Evolutionary conservation across 202 grass and related monocot species (phyloP).

Genomic region (Eragrostis tef): DNA sequence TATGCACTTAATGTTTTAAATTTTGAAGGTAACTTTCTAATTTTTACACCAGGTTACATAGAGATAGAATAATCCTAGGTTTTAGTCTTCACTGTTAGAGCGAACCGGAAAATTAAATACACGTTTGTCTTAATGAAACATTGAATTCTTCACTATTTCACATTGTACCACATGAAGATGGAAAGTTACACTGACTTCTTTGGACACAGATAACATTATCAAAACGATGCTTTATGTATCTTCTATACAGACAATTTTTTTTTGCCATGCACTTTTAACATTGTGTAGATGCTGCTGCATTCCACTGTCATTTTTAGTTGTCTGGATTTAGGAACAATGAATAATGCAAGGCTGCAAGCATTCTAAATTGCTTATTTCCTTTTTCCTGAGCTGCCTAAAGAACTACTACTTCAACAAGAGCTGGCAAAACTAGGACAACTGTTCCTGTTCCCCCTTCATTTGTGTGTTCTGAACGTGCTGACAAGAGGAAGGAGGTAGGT

Average conservation of each 20-base stretch:
- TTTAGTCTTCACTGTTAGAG: slow-evolving; percentile 12
- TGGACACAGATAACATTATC: slow-evolving; percentile 1
- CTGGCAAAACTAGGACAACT: slow-evolving; percentile 71
- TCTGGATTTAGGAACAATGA: slow-evolving; percentile 48
- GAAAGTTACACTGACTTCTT: slow-evolving; percentile 7
- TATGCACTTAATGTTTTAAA: slow-evolving; percentile 23
- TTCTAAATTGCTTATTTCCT: slow-evolving; percentile 5
- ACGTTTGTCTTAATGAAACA: not conserved
- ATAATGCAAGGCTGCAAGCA: slow-evolving; percentile 31
- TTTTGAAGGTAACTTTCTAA: not conserved
- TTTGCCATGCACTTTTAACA: slow-evolving; percentile 26
- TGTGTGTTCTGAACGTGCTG: slow-evolving; percentile 72
- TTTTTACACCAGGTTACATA: slow-evolving; percentile 17
- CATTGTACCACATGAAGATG: not conserved
- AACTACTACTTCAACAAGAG: slow-evolving; percentile 60
- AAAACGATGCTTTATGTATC: slow-evolving; percentile 19
- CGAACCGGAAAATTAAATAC: slow-evolving; percentile 37
- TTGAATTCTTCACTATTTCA: not conserved
- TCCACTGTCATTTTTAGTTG: not conserved
- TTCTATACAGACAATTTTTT: slow-evolving; percentile 22
- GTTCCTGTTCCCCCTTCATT: slow-evolving; percentile 70
- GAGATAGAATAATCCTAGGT: slow-evolving; percentile 6
- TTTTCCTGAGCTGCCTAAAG: slow-evolving; percentile 66
- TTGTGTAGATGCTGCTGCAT: slow-evolving; percentile 34
- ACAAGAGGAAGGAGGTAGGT: slow-evolving; percentile 85